These are phyloP conservation scores for Aspergillus eucalypticola DNA, from an alignment of 2,329 filamentous ascomycete genomes.

Conservation along the genomic window DNA sequence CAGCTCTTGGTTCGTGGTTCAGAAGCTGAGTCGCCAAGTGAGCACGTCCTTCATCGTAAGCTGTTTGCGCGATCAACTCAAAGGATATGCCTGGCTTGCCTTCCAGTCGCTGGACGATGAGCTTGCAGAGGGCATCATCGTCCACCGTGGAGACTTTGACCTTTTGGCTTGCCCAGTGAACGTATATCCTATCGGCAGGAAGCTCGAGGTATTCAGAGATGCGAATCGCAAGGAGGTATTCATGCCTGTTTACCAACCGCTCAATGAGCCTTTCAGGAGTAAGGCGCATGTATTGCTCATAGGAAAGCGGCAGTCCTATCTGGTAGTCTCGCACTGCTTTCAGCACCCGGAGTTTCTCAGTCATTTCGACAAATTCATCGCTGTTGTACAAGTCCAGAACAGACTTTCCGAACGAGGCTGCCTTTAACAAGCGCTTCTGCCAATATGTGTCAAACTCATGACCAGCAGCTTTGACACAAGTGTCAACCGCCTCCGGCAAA, in stretches of 20 bases:
- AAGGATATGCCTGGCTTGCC: conserved; percentile 94
- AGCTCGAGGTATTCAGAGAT: conserved; percentile 85
- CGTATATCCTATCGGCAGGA: conserved; percentile 85
- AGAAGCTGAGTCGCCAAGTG: conserved; percentile 88
- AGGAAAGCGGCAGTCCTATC: conserved; percentile 84
- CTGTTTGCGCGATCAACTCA: conserved; percentile 86
- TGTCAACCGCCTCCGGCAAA: conserved; percentile 89
- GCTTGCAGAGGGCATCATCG: conserved; percentile 81
- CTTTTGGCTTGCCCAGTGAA: conserved; percentile 95
- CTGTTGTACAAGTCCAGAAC: conserved; percentile 97
- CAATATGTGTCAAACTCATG: conserved; percentile 87
- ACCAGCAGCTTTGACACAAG: conserved; percentile 88
- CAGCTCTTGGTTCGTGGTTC: conserved; percentile 89
- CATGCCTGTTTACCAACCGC: conserved; percentile 81
- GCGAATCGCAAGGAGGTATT: conserved; percentile 86
- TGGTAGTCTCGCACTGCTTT: conserved; percentile 92
- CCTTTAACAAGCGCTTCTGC: conserved; percentile 95
- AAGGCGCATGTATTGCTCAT: conserved; percentile 88
- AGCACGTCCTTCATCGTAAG: conserved; percentile 88
- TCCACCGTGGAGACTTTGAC: conserved; percentile 81
- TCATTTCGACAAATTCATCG: conserved; percentile 98
- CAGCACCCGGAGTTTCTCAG: conserved; percentile 85
- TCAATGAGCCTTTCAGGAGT: conserved; percentile 86
- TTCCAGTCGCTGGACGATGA: conserved; percentile 82
- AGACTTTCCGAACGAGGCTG: conserved; percentile 95